Conservation (phyloP, 2,329 filamentous ascomycete species). For the Tolypocladium nubicola region DNA sequence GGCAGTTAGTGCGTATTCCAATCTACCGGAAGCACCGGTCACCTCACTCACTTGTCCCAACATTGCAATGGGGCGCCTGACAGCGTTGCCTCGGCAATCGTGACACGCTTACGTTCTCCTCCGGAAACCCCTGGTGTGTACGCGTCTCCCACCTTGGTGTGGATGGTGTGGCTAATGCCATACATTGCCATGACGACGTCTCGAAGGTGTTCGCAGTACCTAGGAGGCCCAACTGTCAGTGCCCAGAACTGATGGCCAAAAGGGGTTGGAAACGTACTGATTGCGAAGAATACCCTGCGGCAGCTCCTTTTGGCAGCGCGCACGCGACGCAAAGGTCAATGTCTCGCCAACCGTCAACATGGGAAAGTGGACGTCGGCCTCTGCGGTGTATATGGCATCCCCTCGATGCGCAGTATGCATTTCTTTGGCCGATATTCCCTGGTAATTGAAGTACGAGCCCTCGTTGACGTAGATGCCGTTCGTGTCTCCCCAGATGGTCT, state of each 20-base stretch:
- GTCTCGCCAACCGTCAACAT: slow-evolving; percentile 62
- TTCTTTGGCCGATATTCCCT: not conserved
- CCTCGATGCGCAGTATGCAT: slow-evolving; percentile 15
- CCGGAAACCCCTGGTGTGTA: not conserved
- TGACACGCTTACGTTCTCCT: not conserved
- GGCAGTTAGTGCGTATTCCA: not conserved
- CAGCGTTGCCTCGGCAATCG: not conserved
- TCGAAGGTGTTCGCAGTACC: not conserved
- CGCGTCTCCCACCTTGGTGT: not conserved
- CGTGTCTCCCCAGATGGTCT: not conserved
- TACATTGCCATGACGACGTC: slow-evolving; percentile 1
- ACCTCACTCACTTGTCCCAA: not conserved
- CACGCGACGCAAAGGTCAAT: slow-evolving; percentile 56
- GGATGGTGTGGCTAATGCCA: not conserved
- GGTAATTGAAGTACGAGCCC: not conserved
- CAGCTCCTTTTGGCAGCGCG: slow-evolving; percentile 13
- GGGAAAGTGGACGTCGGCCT: slow-evolving; percentile 66
- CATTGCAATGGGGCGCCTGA: not conserved
- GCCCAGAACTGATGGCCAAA: not conserved
- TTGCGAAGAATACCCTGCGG: not conserved
- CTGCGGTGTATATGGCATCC: slow-evolving; percentile 68
- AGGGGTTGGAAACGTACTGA: not conserved
- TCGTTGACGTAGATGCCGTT: not conserved
- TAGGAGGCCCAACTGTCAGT: not conserved
- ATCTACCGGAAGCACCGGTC: not conserved